Evolutionary conservation across 441 rosid species (phyloP).

Genomic region (Syzygium syzygioides): DNA sequence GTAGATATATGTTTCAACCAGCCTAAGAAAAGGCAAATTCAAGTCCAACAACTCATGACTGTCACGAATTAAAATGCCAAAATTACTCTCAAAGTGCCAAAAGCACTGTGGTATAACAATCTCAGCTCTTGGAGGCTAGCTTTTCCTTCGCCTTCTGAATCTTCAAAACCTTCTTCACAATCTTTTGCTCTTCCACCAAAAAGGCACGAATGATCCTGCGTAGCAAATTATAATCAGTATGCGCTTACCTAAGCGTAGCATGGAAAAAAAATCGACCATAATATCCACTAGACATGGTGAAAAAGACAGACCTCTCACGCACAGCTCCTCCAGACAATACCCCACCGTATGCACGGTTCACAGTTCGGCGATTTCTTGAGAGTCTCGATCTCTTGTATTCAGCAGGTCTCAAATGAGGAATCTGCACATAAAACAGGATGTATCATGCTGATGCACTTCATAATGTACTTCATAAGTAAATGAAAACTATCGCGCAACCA

Average conservation of each 20-base stretch:
- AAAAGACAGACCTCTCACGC: background rate
- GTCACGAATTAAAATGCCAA: background rate
- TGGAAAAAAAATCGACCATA: background rate
- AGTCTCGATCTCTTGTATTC: conserved; percentile 1
- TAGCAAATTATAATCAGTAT: background rate
- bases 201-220: background rate
- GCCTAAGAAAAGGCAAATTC: background rate
- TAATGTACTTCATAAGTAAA: background rate
- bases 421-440: background rate
- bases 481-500: background rate
- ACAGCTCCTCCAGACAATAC: conserved; percentile 5
- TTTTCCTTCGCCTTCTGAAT: conserved; percentile 5
- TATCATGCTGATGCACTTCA: background rate
- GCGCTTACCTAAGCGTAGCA: background rate
- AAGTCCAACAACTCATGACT: background rate
- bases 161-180: conserved; percentile 7
- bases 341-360: background rate
- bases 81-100: background rate
- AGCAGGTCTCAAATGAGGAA: conserved; percentile 4
- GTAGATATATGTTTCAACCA: background rate
- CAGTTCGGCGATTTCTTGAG: background rate
- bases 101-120: background rate
- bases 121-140: background rate
- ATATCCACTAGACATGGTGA: background rate
- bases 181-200: conserved; percentile 8